phyloP scores from a whole-genome alignment of 441 rosid genomes.

The Corymbia calophylla region DNA sequence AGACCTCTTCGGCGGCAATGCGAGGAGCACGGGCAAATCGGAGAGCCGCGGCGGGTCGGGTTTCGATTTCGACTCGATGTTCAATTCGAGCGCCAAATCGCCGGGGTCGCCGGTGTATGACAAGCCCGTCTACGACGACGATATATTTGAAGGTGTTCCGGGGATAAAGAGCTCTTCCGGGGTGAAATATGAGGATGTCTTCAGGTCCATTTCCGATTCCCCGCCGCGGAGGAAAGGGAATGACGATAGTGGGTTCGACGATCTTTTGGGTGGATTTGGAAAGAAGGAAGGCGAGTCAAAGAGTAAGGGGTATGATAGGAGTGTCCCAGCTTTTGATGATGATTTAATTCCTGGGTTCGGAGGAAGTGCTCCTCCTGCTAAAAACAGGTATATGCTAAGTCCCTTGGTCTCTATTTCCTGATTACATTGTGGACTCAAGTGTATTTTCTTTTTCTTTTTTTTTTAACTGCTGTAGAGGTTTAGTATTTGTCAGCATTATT shows the following conservation, averaged over 20 bases:
- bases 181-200: neutral
- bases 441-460: neutral
- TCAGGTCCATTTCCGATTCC: neutral
- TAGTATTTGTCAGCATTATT: neutral
- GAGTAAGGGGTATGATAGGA: neutral
- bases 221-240: conserved; percentile 1
- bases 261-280: conserved; percentile 2
- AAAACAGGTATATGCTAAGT: neutral
- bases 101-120: conserved; percentile 2
- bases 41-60: neutral
- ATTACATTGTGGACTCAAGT: neutral
- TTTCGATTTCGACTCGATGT: conserved; percentile 6
- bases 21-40: neutral
- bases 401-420: neutral
- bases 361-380: neutral
- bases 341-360: neutral
- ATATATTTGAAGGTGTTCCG: conserved; percentile 5
- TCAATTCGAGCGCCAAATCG: neutral
- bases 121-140: conserved; percentile 5
- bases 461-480: neutral
- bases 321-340: neutral
- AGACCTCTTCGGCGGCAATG: neutral
- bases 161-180: neutral
- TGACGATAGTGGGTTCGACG: neutral
- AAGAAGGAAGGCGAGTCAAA: neutral